These are phyloP conservation scores for Prunus armeniaca DNA, from an alignment of 306 rosid species.

Conservation along the genomic window DNA sequence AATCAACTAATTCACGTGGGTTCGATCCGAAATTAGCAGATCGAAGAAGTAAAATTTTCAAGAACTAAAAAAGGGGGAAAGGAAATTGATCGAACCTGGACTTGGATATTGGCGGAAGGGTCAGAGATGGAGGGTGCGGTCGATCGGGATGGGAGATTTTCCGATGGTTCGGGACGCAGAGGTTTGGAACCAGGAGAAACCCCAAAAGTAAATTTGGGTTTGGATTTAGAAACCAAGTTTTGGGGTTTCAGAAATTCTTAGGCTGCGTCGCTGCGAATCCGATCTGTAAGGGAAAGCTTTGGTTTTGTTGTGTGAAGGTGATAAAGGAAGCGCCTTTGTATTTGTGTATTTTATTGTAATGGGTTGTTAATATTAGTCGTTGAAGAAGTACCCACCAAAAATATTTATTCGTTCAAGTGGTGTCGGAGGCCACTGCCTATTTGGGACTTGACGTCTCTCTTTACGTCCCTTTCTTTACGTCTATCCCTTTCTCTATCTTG, in stretches of 20 bases:
- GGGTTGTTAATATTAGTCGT: not conserved
- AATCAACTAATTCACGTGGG: constrained; percentile 5
- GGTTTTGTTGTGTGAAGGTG: not conserved
- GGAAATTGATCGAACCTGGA: constrained; percentile 34
- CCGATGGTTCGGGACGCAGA: not conserved
- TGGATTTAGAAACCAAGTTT: not conserved
- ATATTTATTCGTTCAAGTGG: not conserved
- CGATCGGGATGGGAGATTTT: not conserved
- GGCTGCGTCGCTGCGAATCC: not conserved
- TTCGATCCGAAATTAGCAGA: constrained; percentile 24
- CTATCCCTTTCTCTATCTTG: too few relatives aligned
- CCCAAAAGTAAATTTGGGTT: not conserved
- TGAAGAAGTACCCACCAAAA: not conserved
- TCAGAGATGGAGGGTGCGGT: not conserved
- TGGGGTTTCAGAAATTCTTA: not conserved
- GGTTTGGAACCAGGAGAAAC: not conserved
- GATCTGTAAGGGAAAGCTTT: not conserved
- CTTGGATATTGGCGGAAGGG: not conserved
- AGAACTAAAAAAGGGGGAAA: not conserved
- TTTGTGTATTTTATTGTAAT: not conserved
- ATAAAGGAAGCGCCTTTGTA: not conserved
- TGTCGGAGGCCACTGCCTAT: too few relatives aligned
- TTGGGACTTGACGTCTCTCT: too few relatives aligned
- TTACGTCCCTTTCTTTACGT: too few relatives aligned
- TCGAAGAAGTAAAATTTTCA: constrained; percentile 16